A percentile compares a stretch with the other conserved stretches of the same genome.
phyloP scores from a whole-genome alignment of 106 monocot species.

The Posidonia australis region DNA sequence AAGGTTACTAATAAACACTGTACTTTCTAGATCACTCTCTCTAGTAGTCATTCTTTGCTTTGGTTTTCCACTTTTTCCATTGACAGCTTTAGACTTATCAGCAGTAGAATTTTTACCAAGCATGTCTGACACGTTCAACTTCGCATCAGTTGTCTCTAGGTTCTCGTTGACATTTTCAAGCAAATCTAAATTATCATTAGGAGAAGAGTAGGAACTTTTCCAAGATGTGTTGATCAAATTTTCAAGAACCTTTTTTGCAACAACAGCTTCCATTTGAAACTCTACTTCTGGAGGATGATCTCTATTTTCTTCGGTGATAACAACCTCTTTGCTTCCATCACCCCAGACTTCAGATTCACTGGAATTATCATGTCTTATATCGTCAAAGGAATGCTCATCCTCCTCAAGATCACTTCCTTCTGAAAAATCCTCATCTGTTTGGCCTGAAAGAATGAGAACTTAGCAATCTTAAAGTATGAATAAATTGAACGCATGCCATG shows the following conservation, averaged over 20 bases:
- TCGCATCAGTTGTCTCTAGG: neutral
- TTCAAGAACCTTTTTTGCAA: constrained; percentile 69
- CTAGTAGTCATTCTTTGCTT: constrained; percentile 13
- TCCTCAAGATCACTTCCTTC: constrained; percentile 18
- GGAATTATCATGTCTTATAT: neutral
- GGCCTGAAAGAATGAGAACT: neutral
- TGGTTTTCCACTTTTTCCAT: constrained; percentile 11
- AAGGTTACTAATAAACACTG: constrained; percentile 86
- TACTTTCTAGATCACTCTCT: constrained; percentile 51
- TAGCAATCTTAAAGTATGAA: too few species aligned
- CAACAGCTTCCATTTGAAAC: constrained; percentile 48
- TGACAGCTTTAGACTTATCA: constrained; percentile 11
- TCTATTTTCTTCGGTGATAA: constrained; percentile 9
- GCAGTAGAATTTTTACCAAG: neutral
- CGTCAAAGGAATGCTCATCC: neutral
- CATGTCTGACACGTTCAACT: neutral
- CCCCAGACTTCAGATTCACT: neutral
- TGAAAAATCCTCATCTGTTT: constrained; percentile 1
- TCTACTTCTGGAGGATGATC: constrained; percentile 25
- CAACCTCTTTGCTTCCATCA: constrained; percentile 7
- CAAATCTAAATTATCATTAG: constrained; percentile 15
- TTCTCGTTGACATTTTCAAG: constrained; percentile 12
- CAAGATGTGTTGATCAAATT: constrained; percentile 45
- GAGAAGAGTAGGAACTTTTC: constrained; percentile 10
- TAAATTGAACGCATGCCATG: too few species aligned